phyloP scores from a whole-genome alignment of 768 basidiomycete genomes.

The Auricularia sp. region DNA sequence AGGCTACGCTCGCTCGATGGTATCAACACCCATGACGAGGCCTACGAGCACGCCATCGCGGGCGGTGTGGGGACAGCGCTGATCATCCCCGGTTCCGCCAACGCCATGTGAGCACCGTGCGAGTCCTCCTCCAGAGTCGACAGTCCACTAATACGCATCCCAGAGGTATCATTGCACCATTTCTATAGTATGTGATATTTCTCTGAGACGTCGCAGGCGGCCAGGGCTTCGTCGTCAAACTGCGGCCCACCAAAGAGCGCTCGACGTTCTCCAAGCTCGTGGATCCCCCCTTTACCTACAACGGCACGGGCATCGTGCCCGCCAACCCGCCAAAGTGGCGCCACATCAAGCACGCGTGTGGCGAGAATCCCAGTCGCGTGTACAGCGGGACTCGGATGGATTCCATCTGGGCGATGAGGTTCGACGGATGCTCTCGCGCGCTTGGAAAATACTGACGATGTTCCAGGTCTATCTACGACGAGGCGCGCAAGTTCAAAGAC shows the following conservation, averaged over 20 bases:
- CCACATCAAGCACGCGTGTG: constrained; percentile 56
- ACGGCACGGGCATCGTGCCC: constrained; percentile 37
- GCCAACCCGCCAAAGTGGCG: constrained; percentile 50
- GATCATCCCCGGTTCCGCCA: constrained; percentile 63
- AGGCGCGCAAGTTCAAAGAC: constrained; percentile 24
- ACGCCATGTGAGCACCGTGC: constrained; percentile 33
- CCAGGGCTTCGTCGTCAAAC: constrained; percentile 71
- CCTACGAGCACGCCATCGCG: constrained; percentile 57
- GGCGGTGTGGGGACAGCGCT: constrained; percentile 75
- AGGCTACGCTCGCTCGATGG: constrained; percentile 72
- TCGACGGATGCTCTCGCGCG: too few species aligned
- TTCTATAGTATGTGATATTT: too few species aligned
- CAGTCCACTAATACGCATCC: not conserved
- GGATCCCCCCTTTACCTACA: constrained; percentile 60
- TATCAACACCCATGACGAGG: constrained; percentile 70
- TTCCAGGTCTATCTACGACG: constrained; percentile 13
- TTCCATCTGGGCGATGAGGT: constrained; percentile 39
- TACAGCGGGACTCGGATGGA: constrained; percentile 46
- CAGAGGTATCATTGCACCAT: not conserved
- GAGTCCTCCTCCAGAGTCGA: not conserved
- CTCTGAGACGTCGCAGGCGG: constrained; percentile 32
- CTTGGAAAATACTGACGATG: too few species aligned
- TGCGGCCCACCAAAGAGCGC: constrained; percentile 59
- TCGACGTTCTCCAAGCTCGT: constrained; percentile 66
- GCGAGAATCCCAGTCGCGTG: constrained; percentile 7